Conservation (phyloP, 305 asterid species). For the Nicotiana rustica region DNA sequence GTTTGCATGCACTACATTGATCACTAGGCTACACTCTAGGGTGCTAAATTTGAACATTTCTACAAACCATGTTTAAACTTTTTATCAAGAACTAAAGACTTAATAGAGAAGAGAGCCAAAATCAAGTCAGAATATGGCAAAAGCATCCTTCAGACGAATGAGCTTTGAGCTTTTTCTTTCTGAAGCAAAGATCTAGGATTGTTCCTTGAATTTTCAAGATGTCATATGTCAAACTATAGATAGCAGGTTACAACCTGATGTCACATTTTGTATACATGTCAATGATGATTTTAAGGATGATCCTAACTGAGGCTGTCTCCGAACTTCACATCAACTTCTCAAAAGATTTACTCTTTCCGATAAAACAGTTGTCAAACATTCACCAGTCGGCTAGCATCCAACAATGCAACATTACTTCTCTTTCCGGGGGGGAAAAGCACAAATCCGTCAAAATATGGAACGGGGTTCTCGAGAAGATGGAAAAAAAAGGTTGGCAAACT, state of each 20-base stretch:
- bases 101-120: background rate
- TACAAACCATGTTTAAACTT: background rate
- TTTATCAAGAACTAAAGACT: background rate
- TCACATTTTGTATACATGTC: too few relatives aligned
- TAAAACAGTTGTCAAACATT: too few relatives aligned
- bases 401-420: too few relatives aligned
- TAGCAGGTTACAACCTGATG: background rate
- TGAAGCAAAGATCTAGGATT: background rate
- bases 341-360: too few relatives aligned
- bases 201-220: background rate
- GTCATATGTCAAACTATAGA: background rate
- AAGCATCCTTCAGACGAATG: background rate
- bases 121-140: background rate
- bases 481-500: too few relatives aligned
- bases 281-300: too few relatives aligned
- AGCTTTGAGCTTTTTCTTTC: background rate
- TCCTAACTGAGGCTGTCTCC: too few relatives aligned
- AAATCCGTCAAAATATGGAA: too few relatives aligned
- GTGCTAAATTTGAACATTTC: background rate
- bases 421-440: too few relatives aligned
- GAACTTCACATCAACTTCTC: too few relatives aligned
- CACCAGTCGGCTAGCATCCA: too few relatives aligned
- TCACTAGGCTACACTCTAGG: background rate
- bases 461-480: too few relatives aligned
- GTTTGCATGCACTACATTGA: background rate